phyloP scores from a whole-genome alignment of 2,329 filamentous ascomycete species.

The Fusarium citri region DNA sequence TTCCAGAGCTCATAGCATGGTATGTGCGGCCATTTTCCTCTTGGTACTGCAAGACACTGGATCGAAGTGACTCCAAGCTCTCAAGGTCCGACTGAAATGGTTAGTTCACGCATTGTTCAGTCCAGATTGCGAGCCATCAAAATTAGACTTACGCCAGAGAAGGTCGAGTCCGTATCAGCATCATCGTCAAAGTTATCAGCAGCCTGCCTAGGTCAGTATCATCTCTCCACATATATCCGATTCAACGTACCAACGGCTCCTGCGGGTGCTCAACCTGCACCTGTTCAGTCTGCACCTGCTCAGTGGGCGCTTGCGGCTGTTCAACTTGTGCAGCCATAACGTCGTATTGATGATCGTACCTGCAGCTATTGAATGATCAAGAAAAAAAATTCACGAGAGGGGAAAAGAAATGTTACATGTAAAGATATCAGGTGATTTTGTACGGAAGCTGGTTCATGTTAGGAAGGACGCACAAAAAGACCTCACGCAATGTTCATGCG shows the following conservation, averaged over 20 bases:
- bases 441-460: not conserved
- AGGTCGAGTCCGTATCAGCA: constrained; percentile 1
- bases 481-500: not conserved
- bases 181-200: constrained; percentile 2
- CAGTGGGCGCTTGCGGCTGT: not conserved
- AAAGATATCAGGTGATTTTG: not conserved
- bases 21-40: constrained; percentile 17
- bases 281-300: not conserved
- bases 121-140: accelerated
- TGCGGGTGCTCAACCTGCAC: not conserved
- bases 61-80: constrained; percentile 13
- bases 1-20: constrained; percentile 15
- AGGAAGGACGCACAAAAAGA: not conserved
- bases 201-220: not conserved
- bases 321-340: not conserved
- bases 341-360: accelerated
- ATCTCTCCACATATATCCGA: accelerated
- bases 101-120: not conserved
- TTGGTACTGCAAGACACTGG: constrained; percentile 8
- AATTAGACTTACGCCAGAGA: not conserved
- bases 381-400: not conserved
- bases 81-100: not conserved
- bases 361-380: not conserved
- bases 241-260: not conserved
- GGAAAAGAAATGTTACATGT: not conserved